Evolutionary conservation across 2,329 filamentous ascomycete genomes (phyloP), one percentile per base, ranked within the genome.

Genomic region (Stromatinia cepivora): DNA sequence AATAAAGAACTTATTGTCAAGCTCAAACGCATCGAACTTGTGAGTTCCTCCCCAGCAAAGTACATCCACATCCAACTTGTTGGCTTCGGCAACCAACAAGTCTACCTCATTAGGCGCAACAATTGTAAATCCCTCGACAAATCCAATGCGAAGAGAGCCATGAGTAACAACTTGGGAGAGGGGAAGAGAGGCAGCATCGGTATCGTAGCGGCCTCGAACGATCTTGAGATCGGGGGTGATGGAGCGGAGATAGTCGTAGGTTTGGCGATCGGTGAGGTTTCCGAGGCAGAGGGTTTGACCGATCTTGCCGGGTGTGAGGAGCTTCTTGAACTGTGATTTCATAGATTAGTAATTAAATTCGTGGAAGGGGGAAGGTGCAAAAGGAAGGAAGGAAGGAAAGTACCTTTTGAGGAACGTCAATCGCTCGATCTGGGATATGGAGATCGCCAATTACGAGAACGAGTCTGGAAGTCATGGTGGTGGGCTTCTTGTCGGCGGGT

Each of bases 401-500:
- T 84, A 93, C 93, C 89, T 97, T 97, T 80, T 90, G 86, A 70
- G 93, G 93, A 77, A 97, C 94, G 80, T 97, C 93, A 73, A 95
- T 89, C 76, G 93, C 93, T 79, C 93, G 87, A 81, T 97, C 93
- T 76, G 93, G 93, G 81, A 97, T 97, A 83, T 97, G 93, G 67
- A 97, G 88, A 83, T 97, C 93, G 80, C 93, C 93, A 76, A 97
- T 92, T 78, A 95, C 92, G 79, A 97, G 87, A 79, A 97, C 93
- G 75, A 97, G 86, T 82, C 94, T 92, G 73, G 93, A 92, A 84
- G 94, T 93, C 84, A 88, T 90, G 58, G 48, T 56, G 39, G 42
- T 46, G 57, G 59, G 46, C 45, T 69, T 42, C n/a, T 52, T 64
- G 17, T 28, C 31, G 1, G 34, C 31, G 22, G 61, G 46, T 20